Base-by-base conservation (phyloP, 805 yeast genomes). In the Candida cerambycidarum region DNA sequence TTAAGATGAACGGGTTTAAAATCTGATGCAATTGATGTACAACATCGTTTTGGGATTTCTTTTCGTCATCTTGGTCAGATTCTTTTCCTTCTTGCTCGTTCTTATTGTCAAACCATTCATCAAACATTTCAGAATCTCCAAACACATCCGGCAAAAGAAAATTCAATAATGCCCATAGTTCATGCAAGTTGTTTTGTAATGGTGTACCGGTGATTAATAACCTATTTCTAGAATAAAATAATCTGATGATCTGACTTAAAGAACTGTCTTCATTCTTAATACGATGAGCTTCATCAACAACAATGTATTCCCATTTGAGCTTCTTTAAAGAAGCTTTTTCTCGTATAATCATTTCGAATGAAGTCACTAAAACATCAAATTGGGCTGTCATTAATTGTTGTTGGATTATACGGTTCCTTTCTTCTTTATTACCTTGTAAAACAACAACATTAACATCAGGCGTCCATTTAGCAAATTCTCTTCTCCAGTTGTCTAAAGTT, bases 261-360 rank as follows among this genome's bases (percentile, higher is more conserved):
- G 93, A 83, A 51, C 95, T 83, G 57, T 88, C 95, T 58, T 93
- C 98, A 61, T 93, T 93, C 59, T 92, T 92, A 60, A 92, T 92
- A 60, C 98, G 79, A 63, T 92, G 99, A 2, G 98, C 98, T 64
- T 90, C 97, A 67, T 92, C 99, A 40, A 92, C 88, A 15, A 93
- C 76, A 43, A 93, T 82, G 61, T 92, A 92, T 64, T 90, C 90
- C 98, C 98, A 92, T 39, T 85, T 82, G 44, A 92, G 68, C 60
- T 85, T 89, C 55, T 85, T 85, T 54, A 93, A 71, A 33, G 79
- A 78, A 13, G 86, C 59, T 61, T 92, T 92, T 60, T 92, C 99
- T 46, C 95, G 79, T 37, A 92, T 81, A 15, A 93, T 93, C 83
- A 89, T 87, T 58, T 92, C 98, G 61, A 85, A 93, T 2, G 97